Base-by-base conservation (phyloP, 768 basidiomycete species). In the Cystobasidium onofrii region DNA sequence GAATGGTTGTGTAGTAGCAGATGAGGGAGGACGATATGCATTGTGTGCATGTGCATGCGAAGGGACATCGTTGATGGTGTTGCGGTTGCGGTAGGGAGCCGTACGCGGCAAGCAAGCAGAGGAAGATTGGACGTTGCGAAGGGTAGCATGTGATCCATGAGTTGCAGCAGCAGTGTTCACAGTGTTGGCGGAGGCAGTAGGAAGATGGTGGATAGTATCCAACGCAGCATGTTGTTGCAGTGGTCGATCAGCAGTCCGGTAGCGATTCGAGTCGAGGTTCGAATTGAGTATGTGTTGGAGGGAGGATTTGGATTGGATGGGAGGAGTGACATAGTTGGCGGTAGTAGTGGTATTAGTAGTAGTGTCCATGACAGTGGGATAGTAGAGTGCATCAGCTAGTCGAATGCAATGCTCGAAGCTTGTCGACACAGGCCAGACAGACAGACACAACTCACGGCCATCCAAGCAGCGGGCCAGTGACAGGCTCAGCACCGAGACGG, bases 381-480 rank as follows among this genome's bases (percentile, higher is more conserved):
- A 60, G 3, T 29, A 3, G 46, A n/a, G 46, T 50, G 46, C 15
- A 50, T 50, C 46, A 50, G 46, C 46, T 50, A 3, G n/a, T 50
- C 46, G 46, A 50, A n/a, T n/a, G 46, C n/a, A 15, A n/a, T 50
- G 4, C 10, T 20, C 20, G 3, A 3, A 17, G 46, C n/a, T 15
- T 17, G n/a, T n/a, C n/a, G n/a, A n/a, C n/a, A n/a, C n/a, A n/a
- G n/a, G n/a, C n/a, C n/a, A n/a, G n/a, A n/a, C 15, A 50, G 46
- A 20, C n/a, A n/a, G 15, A 20, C 46, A 50, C n/a, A 64, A 69
- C 66, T 69, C 29, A 69, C 66, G 25, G 66, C 66, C 66, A 69
- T 69, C 44, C 66, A 69, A 69, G 34, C 66, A 69, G 43, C 43
- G n/a, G 27, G 33, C 64, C 6, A 6, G 39, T 15, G 39, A 54